A percentile compares a stretch with the other conserved stretches of the same genome.
Conservation (phyloP, 2,329 filamentous ascomycete species). For the Atkinsonella texensis region DNA sequence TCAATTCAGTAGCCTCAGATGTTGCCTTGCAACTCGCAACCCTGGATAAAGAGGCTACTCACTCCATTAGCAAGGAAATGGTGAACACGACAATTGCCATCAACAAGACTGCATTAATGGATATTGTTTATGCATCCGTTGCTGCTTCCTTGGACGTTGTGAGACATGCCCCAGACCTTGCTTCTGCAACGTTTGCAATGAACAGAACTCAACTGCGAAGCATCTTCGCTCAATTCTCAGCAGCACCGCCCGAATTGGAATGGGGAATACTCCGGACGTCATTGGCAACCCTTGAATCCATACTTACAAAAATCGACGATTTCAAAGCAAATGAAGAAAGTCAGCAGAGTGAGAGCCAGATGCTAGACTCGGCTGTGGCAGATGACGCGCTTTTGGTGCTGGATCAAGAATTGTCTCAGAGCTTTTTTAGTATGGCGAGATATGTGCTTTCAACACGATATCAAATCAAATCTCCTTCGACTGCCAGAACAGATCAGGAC, state of each 20-base stretch:
- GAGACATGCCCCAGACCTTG: slow-evolving; percentile 31
- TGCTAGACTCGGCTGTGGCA: slow-evolving; percentile 26
- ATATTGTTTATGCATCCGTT: slow-evolving; percentile 37
- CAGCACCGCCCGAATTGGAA: slow-evolving; percentile 29
- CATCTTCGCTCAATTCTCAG: slow-evolving; percentile 36
- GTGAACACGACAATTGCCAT: slow-evolving; percentile 36
- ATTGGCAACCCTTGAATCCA: slow-evolving; percentile 35
- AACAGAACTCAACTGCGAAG: slow-evolving; percentile 39
- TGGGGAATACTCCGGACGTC: slow-evolving; percentile 34
- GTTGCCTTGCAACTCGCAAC: slow-evolving; percentile 42
- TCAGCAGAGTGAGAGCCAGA: slow-evolving; percentile 25
- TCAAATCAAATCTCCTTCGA: slow-evolving; percentile 8
- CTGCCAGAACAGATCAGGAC: slow-evolving; percentile 11
- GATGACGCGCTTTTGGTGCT: slow-evolving; percentile 37
- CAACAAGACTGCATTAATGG: slow-evolving; percentile 41
- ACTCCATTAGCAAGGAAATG: slow-evolving; percentile 29
- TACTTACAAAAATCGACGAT: slow-evolving; percentile 32
- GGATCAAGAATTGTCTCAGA: slow-evolving; percentile 34
- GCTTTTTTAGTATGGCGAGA: slow-evolving; percentile 36
- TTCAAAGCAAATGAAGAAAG: slow-evolving; percentile 26
- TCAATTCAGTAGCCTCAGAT: slow-evolving; percentile 41
- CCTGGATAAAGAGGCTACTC: slow-evolving; percentile 34
- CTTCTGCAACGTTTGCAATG: slow-evolving; percentile 35
- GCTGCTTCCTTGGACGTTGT: slow-evolving; percentile 40
- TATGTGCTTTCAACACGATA: slow-evolving; percentile 19